These are phyloP conservation scores for Solanum microdontum DNA, from an alignment of 257 asterid genomes.

Conservation along the genomic window DNA sequence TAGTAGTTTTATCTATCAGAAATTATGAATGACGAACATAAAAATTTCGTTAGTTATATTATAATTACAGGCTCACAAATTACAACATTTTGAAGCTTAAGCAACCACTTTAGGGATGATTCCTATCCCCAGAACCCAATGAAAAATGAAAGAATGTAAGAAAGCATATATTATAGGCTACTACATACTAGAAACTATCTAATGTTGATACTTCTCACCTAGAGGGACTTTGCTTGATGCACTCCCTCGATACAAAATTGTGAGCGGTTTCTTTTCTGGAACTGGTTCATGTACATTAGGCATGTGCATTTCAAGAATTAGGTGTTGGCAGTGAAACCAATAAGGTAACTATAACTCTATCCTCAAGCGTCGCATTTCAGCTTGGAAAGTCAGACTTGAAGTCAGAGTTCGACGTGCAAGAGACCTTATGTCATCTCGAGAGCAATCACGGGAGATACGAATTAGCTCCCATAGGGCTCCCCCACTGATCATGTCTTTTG, in stretches of 20 bases:
- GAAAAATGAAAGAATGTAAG: constrained; percentile 1
- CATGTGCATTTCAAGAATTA: constrained; percentile 1
- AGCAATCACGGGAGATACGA: constrained; percentile 94
- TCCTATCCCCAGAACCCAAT: neutral
- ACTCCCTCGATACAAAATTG: neutral
- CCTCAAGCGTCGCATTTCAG: constrained; percentile 75
- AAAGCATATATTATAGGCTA: neutral
- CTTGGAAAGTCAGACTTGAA: constrained; percentile 72
- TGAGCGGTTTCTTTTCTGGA: neutral
- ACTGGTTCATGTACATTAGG: neutral
- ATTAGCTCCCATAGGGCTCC: constrained; percentile 99
- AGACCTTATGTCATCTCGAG: constrained; percentile 85
- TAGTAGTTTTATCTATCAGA: neutral
- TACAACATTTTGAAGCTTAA: constrained; percentile 25
- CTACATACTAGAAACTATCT: neutral
- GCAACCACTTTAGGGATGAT: constrained; percentile 5
- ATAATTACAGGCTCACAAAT: constrained; percentile 24
- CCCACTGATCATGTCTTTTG: constrained; percentile 80
- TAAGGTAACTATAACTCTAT: constrained; percentile 47
- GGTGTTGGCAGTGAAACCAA: neutral
- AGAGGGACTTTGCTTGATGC: neutral
- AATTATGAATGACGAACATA: neutral
- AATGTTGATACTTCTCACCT: neutral
- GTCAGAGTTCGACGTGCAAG: constrained; percentile 89
- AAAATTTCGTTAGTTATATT: neutral